Base-by-base conservation (phyloP, 1,139 yeast species). In the Debaryomyces sp. region DNA sequence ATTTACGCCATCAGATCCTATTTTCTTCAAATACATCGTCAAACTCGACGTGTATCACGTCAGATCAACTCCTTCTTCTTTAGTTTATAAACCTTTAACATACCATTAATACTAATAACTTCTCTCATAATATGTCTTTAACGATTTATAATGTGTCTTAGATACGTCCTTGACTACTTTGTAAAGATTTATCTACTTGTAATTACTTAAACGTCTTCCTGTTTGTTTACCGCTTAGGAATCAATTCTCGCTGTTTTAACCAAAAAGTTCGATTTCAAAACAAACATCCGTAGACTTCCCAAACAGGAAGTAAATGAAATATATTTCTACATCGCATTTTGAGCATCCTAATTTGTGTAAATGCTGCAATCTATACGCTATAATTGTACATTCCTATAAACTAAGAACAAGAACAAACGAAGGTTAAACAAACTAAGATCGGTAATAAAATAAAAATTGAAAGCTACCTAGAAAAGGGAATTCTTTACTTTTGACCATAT, bases 41-140 rank as follows among this genome's bases (percentile, higher is more conserved):
- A 18, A 27, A 15, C n/a, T 40, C 18, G 50, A 48, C 50, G 48
- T 48, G 50, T 37, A 33, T 33, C 46, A 42, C 21, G n/a, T 23
- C 35, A 10, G 27, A 38, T 35, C 50, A 27, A 5, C 15, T 10
- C 7, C 24, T 4, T 23, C n/a, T 24, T 26, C 26, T 37, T 13
- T 21, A 21, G 22, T 24, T 33, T 8, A 7, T 10, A 29, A 34
- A 35, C 17, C 21, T 37, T 12, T 12, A 41, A 78, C 89, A 60
- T 80, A 85, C 90, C 92, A 72, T 89, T 89, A 66, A 89, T 82
- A 79, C 96, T 89, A 68, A 89, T 89, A 61, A 89, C 96, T 84
- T 89, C 96, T 84, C 96, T 87, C 96, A 89, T 89, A 54, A 34
- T 55, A 29, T 22, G 33, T 29, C 43, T 37, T 30, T 30, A 21